These are phyloP conservation scores for Eutypella sp. DNA, from an alignment of 2,329 filamentous ascomycete genomes.

Conservation along the genomic window DNA sequence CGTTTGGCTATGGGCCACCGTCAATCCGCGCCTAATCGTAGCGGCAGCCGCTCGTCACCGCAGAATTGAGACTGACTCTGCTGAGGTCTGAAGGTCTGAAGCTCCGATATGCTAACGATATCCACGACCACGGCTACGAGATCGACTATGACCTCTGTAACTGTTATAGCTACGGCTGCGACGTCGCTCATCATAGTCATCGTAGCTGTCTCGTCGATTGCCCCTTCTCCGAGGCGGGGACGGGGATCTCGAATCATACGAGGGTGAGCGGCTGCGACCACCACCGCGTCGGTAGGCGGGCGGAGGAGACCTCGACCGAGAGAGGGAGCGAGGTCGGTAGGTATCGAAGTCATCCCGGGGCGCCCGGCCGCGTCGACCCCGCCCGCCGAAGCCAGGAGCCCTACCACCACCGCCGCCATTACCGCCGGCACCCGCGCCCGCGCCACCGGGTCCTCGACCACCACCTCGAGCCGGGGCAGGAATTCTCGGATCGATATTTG, in stretches of 20 bases:
- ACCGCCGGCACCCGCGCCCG: slow-evolving; percentile 32
- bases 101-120: slow-evolving; percentile 22
- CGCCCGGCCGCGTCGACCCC: slow-evolving; percentile 18
- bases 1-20: too few species aligned
- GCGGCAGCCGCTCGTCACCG: too few species aligned
- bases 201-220: slow-evolving; percentile 26
- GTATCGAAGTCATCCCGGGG: slow-evolving; percentile 42
- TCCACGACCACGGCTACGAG: slow-evolving; percentile 33
- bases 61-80: too few species aligned
- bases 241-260: slow-evolving; percentile 29
- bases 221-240: slow-evolving; percentile 28
- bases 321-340: slow-evolving; percentile 55
- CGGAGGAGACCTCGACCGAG: slow-evolving; percentile 39
- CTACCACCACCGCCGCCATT: slow-evolving; percentile 23
- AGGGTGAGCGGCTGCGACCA: slow-evolving; percentile 24
- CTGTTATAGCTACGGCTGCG: slow-evolving; percentile 47
- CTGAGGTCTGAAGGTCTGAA: too few species aligned
- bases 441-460: slow-evolving; percentile 29
- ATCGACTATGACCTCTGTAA: slow-evolving; percentile 35
- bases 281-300: slow-evolving; percentile 22
- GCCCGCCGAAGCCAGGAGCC: slow-evolving; percentile 31
- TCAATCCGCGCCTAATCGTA: too few species aligned
- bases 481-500: slow-evolving; percentile 52
- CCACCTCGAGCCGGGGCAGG: slow-evolving; percentile 33
- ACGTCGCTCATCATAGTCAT: slow-evolving; percentile 31